Conservation (phyloP, 495 filamentous ascomycete species). For the Penicillium argentinense region DNA sequence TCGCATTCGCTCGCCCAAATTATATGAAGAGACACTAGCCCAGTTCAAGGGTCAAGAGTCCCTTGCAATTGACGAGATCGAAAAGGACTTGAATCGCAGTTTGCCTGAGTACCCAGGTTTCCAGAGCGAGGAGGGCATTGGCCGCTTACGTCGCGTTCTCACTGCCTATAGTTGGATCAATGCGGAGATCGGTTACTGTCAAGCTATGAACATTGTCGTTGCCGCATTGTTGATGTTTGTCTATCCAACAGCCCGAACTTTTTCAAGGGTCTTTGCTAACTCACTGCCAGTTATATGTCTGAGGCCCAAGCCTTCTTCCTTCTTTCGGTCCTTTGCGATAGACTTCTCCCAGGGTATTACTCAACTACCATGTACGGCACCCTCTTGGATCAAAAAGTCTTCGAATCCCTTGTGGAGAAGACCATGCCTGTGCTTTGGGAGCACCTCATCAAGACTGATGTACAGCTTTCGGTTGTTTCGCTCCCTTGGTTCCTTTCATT, state of each 20-base stretch:
- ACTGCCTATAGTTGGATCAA: slow-evolving; percentile 98
- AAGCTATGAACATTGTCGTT: slow-evolving; percentile 99
- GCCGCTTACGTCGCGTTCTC: slow-evolving; percentile 80
- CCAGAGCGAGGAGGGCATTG: slow-evolving; percentile 94
- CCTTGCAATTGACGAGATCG: slow-evolving; percentile 95
- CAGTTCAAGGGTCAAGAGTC: slow-evolving; percentile 83
- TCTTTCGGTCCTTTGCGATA: slow-evolving; percentile 87
- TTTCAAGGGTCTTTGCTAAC: slow-evolving; percentile 19
- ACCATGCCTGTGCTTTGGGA: slow-evolving; percentile 99
- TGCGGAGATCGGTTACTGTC: slow-evolving; percentile 93
- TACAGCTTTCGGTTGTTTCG: slow-evolving; percentile 97
- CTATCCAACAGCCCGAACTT: not conserved
- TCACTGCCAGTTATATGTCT: slow-evolving; percentile 78
- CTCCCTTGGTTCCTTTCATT: slow-evolving; percentile 97
- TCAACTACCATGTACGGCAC: slow-evolving; percentile 99
- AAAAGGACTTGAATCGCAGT: slow-evolving; percentile 95
- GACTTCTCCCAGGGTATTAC: slow-evolving; percentile 93
- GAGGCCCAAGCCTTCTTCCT: slow-evolving; percentile 95
- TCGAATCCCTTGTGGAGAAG: slow-evolving; percentile 94
- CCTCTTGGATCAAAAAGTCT: slow-evolving; percentile 91
- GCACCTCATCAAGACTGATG: slow-evolving; percentile 89
- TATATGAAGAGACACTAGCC: slow-evolving; percentile 78
- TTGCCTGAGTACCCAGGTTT: slow-evolving; percentile 96
- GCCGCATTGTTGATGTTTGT: slow-evolving; percentile 85
- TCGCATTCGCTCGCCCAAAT: slow-evolving; percentile 77